Evolutionary conservation across 352 stramenopile species (phyloP), one percentile per base, ranked within the genome.

Genomic region (Blastocystis sp.): DNA sequence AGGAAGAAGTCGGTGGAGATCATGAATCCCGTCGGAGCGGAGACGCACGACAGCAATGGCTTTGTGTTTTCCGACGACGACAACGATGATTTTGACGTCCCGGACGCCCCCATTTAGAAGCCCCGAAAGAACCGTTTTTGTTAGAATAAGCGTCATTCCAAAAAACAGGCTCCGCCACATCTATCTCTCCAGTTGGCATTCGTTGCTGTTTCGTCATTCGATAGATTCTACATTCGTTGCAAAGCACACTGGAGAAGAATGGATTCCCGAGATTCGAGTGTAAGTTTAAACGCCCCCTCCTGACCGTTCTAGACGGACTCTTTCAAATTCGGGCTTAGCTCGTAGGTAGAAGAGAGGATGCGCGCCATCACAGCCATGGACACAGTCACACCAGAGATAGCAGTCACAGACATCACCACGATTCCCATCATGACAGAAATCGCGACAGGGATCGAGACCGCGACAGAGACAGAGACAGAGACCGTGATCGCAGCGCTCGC

Each of bases 41-140:
- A 26, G n/a, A 33, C 71, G 59, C 50, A 31, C 13, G 51, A 67
- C 9, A 69, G n/a, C 21, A 55, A 85, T 41, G 51, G 55, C 19
- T 85, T 85, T 85, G 74, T n/a, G 19, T 85, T 85, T 50, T 67
- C 41, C 16, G 74, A 85, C n/a, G 74, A 85, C 29, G 51, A 85
- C 45, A 55, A 16, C 29, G 74, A 85, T 26, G 41, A 62, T 19
- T 85, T 85, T 69, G 74, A 85, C 29, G 74, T 85, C 41, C 74
- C 74, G 19, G 74, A 85, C 70, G 66, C 66, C 31, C 33, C 35
- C 26, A 67, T 85, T 70, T 85, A 63, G n/a, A n/a, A n/a, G n/a
- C n/a, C n/a, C n/a, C n/a, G n/a, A n/a, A n/a, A n/a, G n/a, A n/a
- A n/a, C n/a, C n/a, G n/a, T n/a, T n/a, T n/a, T n/a, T n/a, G n/a